phyloP scores from a whole-genome alignment of 768 basidiomycete genomes.

The Mycena belliarum region DNA sequence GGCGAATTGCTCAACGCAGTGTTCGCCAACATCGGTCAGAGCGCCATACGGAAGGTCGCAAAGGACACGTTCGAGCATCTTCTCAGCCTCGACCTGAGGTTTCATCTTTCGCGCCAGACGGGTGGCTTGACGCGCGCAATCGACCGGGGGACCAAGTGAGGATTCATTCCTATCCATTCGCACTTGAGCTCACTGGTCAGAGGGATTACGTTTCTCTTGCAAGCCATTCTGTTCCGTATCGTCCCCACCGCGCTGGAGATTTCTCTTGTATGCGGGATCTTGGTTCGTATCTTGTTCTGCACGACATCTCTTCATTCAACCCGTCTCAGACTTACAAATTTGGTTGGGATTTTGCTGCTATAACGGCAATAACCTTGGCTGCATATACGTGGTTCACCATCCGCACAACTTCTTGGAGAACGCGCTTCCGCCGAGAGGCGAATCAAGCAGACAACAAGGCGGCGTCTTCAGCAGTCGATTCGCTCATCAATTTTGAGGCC shows the following conservation, averaged over 20 bases:
- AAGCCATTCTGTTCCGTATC: constrained; percentile 92
- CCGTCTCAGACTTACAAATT: constrained; percentile 86
- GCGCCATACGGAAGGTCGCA: constrained; percentile 92
- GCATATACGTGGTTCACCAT: constrained; percentile 98
- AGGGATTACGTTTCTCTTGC: constrained; percentile 94
- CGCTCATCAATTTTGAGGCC: constrained; percentile 97
- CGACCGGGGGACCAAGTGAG: constrained; percentile 95
- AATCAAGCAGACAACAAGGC: constrained; percentile 97
- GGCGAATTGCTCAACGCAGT: constrained; percentile 93
- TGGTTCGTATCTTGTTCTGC: constrained; percentile 53
- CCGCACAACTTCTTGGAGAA: constrained; percentile 96
- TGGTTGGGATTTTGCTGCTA: constrained; percentile 94
- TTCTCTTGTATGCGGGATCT: constrained; percentile 93
- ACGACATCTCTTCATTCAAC: neutral
- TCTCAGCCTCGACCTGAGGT: constrained; percentile 85
- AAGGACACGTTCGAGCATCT: constrained; percentile 95
- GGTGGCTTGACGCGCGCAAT: constrained; percentile 96
- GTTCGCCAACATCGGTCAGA: constrained; percentile 94
- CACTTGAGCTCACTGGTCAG: constrained; percentile 38
- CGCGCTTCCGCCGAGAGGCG: constrained; percentile 89
- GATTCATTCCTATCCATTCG: constrained; percentile 6
- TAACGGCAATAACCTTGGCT: constrained; percentile 81
- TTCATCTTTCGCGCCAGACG: constrained; percentile 91
- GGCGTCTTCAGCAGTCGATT: constrained; percentile 91
- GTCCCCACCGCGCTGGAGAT: constrained; percentile 96